These are phyloP conservation scores for Telfairia occidentalis DNA, from an alignment of 331 rosid genomes.

Conservation along the genomic window DNA sequence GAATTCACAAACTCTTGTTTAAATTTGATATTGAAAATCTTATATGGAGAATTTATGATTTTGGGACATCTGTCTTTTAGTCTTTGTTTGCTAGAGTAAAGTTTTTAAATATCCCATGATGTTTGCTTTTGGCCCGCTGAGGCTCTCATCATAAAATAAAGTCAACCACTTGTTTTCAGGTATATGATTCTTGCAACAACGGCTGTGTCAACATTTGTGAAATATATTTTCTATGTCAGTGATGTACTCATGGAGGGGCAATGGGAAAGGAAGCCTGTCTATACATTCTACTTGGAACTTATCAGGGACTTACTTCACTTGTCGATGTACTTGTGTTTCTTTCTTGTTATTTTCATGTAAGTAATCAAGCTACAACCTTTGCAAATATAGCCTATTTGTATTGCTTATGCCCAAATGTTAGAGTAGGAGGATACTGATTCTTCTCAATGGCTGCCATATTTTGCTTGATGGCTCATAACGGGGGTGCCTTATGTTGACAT, in stretches of 20 bases:
- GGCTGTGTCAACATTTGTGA: slow-evolving; percentile 71
- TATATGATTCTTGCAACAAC: slow-evolving; percentile 98
- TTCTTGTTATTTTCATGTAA: slow-evolving; percentile 87
- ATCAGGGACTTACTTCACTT: slow-evolving; percentile 91
- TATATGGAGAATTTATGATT: not conserved
- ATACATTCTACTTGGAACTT: slow-evolving; percentile 91
- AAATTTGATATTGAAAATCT: not conserved
- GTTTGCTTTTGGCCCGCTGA: slow-evolving; percentile 1
- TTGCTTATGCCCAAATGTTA: not conserved
- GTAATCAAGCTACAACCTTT: slow-evolving; percentile 17
- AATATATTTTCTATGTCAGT: slow-evolving; percentile 78
- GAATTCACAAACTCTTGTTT: not conserved
- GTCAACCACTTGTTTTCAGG: slow-evolving; percentile 37
- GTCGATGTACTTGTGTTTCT: slow-evolving; percentile 92
- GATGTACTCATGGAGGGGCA: slow-evolving; percentile 99
- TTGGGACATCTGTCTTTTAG: not conserved
- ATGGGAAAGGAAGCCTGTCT: slow-evolving; percentile 94
- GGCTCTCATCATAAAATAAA: not conserved
- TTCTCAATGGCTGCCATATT: not conserved
- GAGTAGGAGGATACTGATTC: not conserved
- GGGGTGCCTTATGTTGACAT: not conserved
- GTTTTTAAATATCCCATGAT: not conserved
- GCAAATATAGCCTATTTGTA: not conserved
- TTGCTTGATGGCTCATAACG: not conserved
- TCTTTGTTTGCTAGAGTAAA: not conserved